Base-by-base conservation (phyloP, 257 asterid species). In the Rubia yunnanensis region DNA sequence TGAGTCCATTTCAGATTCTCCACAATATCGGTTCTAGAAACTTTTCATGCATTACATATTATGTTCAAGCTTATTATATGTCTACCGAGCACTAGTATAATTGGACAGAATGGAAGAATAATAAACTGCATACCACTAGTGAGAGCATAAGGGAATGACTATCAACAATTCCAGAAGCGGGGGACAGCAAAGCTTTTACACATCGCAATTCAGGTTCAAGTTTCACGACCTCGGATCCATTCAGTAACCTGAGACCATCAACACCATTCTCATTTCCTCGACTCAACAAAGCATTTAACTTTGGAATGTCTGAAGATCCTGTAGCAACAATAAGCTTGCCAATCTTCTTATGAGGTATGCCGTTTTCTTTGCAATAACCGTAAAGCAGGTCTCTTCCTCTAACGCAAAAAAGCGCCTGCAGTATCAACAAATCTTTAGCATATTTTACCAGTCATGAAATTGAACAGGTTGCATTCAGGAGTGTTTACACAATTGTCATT, bases 321-420 rank as follows among this genome's bases (percentile, higher is more conserved):
- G 95, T 85, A 9, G 98, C 96, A 69, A 92, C 98, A 55, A 92
- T 85, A 44, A 92, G 86, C 87, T 92, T 92, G 52, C 98, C 97
- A 32, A 80, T 84, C 83, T 80, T 87, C 38, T 76, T 78, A 74
- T 87, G 89, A 35, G 95, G 96, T 76, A 89, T 73, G 71, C 65
- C 82, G 35, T 69, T 88, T 48, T 81, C 82, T 72, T 73, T 77
- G 73, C 98, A 89, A 48, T 92, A 89, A 14, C 72, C 62, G 76
- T 89, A 87, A 53, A 87, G 71, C 77, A 89, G 73, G 30, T 78
- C 77, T 84, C 94, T 83, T 60, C 98, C 96, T 73, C 81, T 79
- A 4, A 84, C 83, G 65, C 96, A 89, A 46, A 89, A 75, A 57
- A 90, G 30, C 13, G 85, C 98, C 96, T 88, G 87, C 15, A 53